Conservation (phyloP, 2,329 filamentous ascomycete genomes). For the Chrysoporthe deuterocubensis region DNA sequence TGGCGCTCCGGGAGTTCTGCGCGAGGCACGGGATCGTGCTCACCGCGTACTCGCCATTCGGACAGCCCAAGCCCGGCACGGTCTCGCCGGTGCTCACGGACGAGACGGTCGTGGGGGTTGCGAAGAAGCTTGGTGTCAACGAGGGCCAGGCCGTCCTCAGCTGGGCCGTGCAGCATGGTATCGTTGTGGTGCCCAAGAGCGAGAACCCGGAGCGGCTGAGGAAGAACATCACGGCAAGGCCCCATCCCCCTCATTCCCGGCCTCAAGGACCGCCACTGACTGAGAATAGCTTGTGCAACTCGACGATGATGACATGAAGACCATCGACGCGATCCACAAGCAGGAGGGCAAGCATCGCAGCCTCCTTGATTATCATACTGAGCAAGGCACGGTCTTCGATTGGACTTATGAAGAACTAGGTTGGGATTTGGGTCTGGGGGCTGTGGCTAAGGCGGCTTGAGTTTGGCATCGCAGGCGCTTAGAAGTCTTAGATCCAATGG, state of each 20-base stretch:
- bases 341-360: conserved; percentile 25
- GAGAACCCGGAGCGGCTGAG: conserved; percentile 27
- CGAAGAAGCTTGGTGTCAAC: conserved; percentile 31
- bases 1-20: conserved; percentile 63
- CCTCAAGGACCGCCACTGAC: not conserved
- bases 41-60: conserved; percentile 65
- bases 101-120: conserved; percentile 32
- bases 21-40: conserved; percentile 65
- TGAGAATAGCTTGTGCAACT: conserved; percentile 16
- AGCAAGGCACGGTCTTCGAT: conserved; percentile 16
- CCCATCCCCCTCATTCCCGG: not conserved
- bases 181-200: conserved; percentile 27
- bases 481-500: not conserved
- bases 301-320: conserved; percentile 21
- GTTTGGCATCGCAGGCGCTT: not conserved
- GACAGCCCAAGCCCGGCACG: conserved; percentile 30
- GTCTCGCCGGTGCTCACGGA: conserved; percentile 28
- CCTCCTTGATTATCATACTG: conserved; percentile 19
- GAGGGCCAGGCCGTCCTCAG: conserved; percentile 24
- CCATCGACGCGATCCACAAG: conserved; percentile 20
- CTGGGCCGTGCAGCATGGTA: conserved; percentile 23
- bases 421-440: conserved; percentile 16
- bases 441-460: conserved; percentile 11
- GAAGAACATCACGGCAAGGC: conserved; percentile 23
- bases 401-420: conserved; percentile 28